phyloP scores from a whole-genome alignment of 2,329 filamentous ascomycete species.

The Beauveria sp. region DNA sequence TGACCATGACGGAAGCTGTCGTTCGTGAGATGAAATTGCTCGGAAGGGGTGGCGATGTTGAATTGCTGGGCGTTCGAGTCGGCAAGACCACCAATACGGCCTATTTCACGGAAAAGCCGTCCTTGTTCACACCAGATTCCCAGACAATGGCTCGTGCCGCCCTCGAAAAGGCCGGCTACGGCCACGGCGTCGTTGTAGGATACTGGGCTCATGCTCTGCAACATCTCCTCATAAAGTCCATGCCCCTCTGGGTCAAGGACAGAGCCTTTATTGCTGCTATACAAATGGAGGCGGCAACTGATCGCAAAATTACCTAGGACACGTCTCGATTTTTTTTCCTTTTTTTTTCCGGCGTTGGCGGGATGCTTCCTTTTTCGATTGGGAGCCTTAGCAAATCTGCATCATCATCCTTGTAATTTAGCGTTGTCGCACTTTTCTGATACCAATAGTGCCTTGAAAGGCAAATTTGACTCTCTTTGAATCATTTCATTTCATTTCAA shows the following conservation, averaged over 20 bases:
- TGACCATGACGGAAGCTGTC: conserved; percentile 31
- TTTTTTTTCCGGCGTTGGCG: not conserved
- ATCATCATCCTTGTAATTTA: not conserved
- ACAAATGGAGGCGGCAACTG: not conserved
- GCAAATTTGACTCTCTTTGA: not conserved
- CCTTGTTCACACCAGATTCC: conserved; percentile 14
- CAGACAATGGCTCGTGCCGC: conserved; percentile 14
- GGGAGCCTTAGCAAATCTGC: not conserved
- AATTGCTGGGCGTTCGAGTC: conserved; percentile 14
- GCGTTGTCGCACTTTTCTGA: conserved; percentile 1
- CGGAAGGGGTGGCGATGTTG: conserved; percentile 9
- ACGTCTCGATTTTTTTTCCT: not conserved
- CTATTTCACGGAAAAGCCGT: conserved; percentile 12
- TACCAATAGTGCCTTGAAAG: conserved; percentile 1
- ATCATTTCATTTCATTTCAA: not conserved
- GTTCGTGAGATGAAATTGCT: conserved; percentile 31
- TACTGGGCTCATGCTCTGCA: conserved; percentile 17
- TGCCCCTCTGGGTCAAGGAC: conserved; percentile 11
- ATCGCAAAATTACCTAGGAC: not conserved
- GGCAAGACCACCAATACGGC: conserved; percentile 16
- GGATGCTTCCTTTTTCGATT: not conserved
- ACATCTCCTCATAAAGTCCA: not conserved
- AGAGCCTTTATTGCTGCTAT: conserved; percentile 8
- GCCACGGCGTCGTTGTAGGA: conserved; percentile 13
- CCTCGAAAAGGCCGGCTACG: conserved; percentile 14